Evolutionary conservation across 768 basidiomycete genomes (phyloP).

Genomic region (Leccinum uliginosum): DNA sequence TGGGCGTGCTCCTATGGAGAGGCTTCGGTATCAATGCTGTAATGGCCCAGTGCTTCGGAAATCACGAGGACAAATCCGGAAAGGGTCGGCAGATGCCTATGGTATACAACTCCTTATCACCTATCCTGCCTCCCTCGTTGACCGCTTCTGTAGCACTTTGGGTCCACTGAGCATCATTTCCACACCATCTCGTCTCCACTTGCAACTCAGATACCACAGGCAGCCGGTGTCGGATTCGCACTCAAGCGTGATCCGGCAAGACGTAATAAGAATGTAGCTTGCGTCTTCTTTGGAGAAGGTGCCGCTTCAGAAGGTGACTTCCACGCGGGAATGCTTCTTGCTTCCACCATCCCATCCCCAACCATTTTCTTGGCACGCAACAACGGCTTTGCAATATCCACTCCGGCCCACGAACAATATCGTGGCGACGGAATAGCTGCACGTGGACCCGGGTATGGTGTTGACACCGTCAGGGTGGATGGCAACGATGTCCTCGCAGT

Average conservation of each 20-base stretch:
- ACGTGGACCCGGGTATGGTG: conserved; percentile 85
- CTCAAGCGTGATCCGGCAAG: conserved; percentile 72
- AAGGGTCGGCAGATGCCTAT: conserved; percentile 96
- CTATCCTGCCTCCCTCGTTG: not conserved
- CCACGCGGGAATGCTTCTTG: conserved; percentile 83
- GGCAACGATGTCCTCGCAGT: conserved; percentile 93
- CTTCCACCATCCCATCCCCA: conserved; percentile 72
- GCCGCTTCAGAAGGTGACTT: conserved; percentile 95
- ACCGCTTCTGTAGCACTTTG: conserved; percentile 64
- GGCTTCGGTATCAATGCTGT: conserved; percentile 73
- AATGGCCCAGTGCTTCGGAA: conserved; percentile 93
- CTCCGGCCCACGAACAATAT: conserved; percentile 84
- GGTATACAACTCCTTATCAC: conserved; percentile 37
- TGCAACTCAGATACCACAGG: conserved; percentile 93
- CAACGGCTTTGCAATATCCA: conserved; percentile 95
- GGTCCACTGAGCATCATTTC: conserved; percentile 79
- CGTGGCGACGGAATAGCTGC: conserved; percentile 91
- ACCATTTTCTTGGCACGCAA: conserved; percentile 72
- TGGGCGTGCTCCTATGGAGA: conserved; percentile 88
- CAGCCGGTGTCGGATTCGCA: conserved; percentile 89
- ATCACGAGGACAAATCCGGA: conserved; percentile 69
- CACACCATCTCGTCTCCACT: conserved; percentile 93
- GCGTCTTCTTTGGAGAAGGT: conserved; percentile 91
- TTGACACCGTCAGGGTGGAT: conserved; percentile 89
- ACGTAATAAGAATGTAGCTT: conserved; percentile 69